These are phyloP conservation scores for Acer negundo DNA, from an alignment of 345 rosid genomes.

Conservation along the genomic window DNA sequence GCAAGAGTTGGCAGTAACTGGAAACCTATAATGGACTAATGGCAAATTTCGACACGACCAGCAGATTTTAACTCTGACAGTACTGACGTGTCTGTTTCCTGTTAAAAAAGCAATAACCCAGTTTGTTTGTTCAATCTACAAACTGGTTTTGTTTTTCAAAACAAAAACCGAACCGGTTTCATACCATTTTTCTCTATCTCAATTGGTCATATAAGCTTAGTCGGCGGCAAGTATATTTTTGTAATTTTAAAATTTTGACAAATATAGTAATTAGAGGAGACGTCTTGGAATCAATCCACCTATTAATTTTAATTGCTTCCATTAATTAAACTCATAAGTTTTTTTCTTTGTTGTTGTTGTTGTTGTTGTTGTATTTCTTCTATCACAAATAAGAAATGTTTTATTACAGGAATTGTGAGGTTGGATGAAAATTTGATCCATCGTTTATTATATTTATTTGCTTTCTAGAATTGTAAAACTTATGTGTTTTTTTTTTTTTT, in stretches of 20 bases:
- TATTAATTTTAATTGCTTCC: not conserved
- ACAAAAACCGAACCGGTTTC: not conserved
- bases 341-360: not conserved
- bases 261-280: not conserved
- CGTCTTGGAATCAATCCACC: not conserved
- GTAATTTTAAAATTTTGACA: not conserved
- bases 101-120: not conserved
- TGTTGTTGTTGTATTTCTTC: not conserved
- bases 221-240: not conserved
- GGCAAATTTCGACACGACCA: no score
- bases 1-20: no score
- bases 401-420: not conserved
- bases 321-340: not conserved
- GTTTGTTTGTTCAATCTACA: not conserved
- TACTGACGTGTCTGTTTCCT: no score
- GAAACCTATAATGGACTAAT: no score
- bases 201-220: not conserved
- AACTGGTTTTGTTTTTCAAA: no score
- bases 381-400: not conserved
- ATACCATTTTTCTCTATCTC: not conserved
- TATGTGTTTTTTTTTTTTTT: no score
- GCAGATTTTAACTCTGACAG: no score
- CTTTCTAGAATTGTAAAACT: no score
- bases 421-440: not conserved
- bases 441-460: not conserved